Base-by-base conservation (phyloP, 1,139 yeast genomes). In the Debaryomycetaceae sp. region DNA sequence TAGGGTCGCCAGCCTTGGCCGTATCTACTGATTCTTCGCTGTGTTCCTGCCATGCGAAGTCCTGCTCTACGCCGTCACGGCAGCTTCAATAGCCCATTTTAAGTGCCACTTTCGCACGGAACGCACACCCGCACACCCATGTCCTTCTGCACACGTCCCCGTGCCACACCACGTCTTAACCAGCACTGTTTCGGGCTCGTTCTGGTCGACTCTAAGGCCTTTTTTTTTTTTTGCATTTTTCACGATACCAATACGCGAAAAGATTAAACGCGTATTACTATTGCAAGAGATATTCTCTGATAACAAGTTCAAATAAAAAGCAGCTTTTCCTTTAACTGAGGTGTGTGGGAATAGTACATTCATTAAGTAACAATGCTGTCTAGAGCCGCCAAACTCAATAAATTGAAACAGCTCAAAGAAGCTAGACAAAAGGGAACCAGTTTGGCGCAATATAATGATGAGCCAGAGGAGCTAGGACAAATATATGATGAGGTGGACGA, bases 401-500 rank as follows among this genome's bases (percentile, higher is more conserved):
- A 68, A 59, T 59, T 72, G 45, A 65, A 64, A 47, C 65, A 64
- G 55, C 72, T 74, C 45, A 62, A 64, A 41, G 73, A 68, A 47
- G 77, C 78, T 34, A 64, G 78, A 45, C 56, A 56, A 42, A 57
- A 68, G 1, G 78, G 77, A 13, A 58, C 57, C 37, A 62, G 62
- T 42, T 47, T 65, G 22, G 35, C 51, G 9, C 49, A 57, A 34
- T 49, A 54, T 8, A 59, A 58, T 29, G 63, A 57, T 20, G 61
- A 55, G 8, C 65, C 61, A 22, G 62, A 59, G 17, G 59, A 70
- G 9, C 75, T 69, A 22, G 78, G 75, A 39, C 66, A 57, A 31
- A 81, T 93, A 47, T 91, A 90, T 62, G 97, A 91, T 56, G 91
- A 87, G 56, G 85, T 90, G 7, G 96, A 87, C 59, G 96, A 90